Conservation (phyloP, 192 early-diverging fungal genomes). For the Coemansia sp. region DNA sequence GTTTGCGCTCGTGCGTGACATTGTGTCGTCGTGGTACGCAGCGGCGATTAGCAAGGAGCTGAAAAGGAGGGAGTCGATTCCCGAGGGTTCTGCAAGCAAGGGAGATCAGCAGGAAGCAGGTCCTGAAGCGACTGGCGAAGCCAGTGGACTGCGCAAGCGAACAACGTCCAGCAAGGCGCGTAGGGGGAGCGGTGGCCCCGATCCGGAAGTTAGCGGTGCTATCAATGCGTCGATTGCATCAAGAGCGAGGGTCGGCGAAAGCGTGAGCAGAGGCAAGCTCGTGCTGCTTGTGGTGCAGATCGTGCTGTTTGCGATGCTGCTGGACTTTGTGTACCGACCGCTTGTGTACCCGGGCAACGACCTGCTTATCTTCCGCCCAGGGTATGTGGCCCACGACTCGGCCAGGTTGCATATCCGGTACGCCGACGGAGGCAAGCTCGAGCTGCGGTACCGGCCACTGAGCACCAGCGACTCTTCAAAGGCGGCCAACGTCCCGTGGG, state of each 20-base stretch:
- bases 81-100: background rate
- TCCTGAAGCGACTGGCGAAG: background rate
- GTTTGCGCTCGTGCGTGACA: constrained; percentile 33
- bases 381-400: constrained; percentile 41
- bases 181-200: background rate
- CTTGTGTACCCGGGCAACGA: constrained; percentile 27
- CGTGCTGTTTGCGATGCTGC: constrained; percentile 35
- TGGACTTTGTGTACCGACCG: constrained; percentile 55
- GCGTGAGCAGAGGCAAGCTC: constrained; percentile 14
- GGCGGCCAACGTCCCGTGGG: constrained; percentile 27
- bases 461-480: background rate
- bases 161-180: too few relatives aligned
- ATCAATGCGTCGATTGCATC: background rate
- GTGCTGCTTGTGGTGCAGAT: constrained; percentile 33
- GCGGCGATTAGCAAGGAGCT: constrained; percentile 6
- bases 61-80: background rate
- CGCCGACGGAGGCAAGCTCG: constrained; percentile 27
- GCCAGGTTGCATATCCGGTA: constrained; percentile 48
- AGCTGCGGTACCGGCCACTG: constrained; percentile 36
- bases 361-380: constrained; percentile 39
- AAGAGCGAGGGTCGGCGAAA: background rate
- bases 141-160: background rate
- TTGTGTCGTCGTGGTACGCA: constrained; percentile 20
- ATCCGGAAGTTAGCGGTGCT: constrained; percentile 1
- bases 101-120: background rate